These are phyloP conservation scores for Penicillium italicum DNA, from an alignment of 2,329 filamentous ascomycete genomes.

Conservation along the genomic window DNA sequence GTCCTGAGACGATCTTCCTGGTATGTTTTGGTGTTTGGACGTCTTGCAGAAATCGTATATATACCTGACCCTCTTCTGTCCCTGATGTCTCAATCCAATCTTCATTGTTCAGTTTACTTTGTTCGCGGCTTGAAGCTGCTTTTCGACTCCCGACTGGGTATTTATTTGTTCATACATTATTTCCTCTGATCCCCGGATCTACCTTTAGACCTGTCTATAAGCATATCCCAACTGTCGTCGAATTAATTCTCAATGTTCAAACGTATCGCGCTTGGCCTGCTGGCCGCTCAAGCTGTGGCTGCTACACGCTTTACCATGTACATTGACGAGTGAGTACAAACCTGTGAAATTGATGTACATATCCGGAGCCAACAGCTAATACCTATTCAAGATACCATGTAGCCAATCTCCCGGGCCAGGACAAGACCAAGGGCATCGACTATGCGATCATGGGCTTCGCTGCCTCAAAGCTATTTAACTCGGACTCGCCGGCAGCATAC, in stretches of 20 bases:
- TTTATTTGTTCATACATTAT: background rate
- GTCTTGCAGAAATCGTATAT: slow-evolving; percentile 1
- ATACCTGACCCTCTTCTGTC: background rate
- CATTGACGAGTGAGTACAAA: slow-evolving; percentile 44
- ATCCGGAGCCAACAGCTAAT: background rate
- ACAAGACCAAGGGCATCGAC: slow-evolving; percentile 47
- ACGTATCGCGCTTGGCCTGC: slow-evolving; percentile 25
- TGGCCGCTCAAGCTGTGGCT: slow-evolving; percentile 30
- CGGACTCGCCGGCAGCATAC: slow-evolving; percentile 43
- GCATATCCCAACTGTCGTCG: background rate
- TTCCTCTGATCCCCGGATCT: background rate
- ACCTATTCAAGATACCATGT: slow-evolving; percentile 41
- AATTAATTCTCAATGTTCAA: slow-evolving; percentile 25
- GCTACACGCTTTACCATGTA: slow-evolving; percentile 44
- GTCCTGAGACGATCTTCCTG: slow-evolving; percentile 6
- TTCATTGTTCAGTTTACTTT: background rate
- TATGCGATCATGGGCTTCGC: slow-evolving; percentile 58
- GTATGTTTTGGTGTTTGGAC: background rate
- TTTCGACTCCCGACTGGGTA: background rate
- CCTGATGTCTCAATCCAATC: background rate
- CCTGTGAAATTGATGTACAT: background rate
- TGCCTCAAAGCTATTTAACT: slow-evolving; percentile 49
- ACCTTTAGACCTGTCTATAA: background rate
- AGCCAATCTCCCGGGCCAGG: slow-evolving; percentile 30
- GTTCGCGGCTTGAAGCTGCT: slow-evolving; percentile 7